Conservation (phyloP, 2,329 filamentous ascomycete species). For the Alternaria longipes region DNA sequence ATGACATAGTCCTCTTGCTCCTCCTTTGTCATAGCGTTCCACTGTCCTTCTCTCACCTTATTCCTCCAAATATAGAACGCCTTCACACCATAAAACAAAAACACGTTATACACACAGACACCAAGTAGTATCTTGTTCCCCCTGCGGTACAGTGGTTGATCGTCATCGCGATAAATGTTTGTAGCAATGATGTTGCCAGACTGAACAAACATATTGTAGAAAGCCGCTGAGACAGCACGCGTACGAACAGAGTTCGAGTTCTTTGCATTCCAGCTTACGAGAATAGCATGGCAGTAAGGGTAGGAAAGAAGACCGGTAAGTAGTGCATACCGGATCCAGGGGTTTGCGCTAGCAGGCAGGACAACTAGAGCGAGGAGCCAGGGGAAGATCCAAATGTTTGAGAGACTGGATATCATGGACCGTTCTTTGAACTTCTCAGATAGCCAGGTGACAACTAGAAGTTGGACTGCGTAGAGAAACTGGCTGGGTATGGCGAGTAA, state of each 20-base stretch:
- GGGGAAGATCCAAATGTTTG: slow-evolving; percentile 68
- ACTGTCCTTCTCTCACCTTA: slow-evolving; percentile 40
- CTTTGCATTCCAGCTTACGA: slow-evolving; percentile 52
- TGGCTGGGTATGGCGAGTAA: slow-evolving; percentile 66
- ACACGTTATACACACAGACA: slow-evolving; percentile 45
- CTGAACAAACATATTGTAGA: slow-evolving; percentile 59
- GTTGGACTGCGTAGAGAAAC: slow-evolving; percentile 51
- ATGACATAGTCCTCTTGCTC: slow-evolving; percentile 41
- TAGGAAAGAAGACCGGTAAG: slow-evolving; percentile 62
- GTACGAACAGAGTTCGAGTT: slow-evolving; percentile 54
- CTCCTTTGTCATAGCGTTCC: slow-evolving; percentile 42
- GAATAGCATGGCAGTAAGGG: slow-evolving; percentile 61
- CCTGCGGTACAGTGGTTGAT: slow-evolving; percentile 56
- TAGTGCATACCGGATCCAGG: slow-evolving; percentile 63
- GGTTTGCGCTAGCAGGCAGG: slow-evolving; percentile 56
- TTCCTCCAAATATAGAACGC: slow-evolving; percentile 55
- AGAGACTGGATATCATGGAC: slow-evolving; percentile 58
- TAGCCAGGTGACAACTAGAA: slow-evolving; percentile 57
- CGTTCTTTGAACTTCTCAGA: slow-evolving; percentile 59
- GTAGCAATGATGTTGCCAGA: slow-evolving; percentile 57
- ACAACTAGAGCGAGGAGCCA: slow-evolving; percentile 63
- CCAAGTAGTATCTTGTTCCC: slow-evolving; percentile 52
- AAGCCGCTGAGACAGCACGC: slow-evolving; percentile 52
- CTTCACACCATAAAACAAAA: slow-evolving; percentile 50
- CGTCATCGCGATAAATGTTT: slow-evolving; percentile 60